Evolutionary conservation across 2,329 filamentous ascomycete species (phyloP).

Genomic region (Pseudogymnoascus sp.): DNA sequence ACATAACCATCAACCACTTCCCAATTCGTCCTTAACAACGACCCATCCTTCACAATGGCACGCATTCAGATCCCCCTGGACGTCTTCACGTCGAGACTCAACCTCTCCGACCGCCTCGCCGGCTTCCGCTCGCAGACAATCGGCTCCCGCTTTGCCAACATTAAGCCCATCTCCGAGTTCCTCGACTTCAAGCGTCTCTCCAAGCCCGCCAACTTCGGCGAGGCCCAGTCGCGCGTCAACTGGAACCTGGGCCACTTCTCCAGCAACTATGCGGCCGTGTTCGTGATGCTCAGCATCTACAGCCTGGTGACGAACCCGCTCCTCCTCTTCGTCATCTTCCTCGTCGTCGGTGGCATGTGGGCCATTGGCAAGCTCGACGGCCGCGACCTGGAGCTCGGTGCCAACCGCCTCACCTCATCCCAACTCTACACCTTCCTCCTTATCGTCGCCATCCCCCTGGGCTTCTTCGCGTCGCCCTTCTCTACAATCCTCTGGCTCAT

Average conservation of each 20-base stretch:
- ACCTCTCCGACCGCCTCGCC: constrained; percentile 76
- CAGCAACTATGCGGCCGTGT: constrained; percentile 94
- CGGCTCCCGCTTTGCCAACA: constrained; percentile 78
- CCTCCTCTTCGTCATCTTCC: constrained; percentile 84
- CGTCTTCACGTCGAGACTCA: constrained; percentile 81
- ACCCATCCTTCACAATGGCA: constrained; percentile 50
- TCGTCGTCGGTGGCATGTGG: constrained; percentile 80
- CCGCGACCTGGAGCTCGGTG: constrained; percentile 77
- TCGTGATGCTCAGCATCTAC: constrained; percentile 94
- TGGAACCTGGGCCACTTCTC: constrained; percentile 97
- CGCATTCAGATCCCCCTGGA: constrained; percentile 90
- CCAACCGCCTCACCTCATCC: constrained; percentile 73
- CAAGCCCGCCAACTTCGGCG: constrained; percentile 84
- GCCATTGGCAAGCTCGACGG: constrained; percentile 86
- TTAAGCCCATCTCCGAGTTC: constrained; percentile 87
- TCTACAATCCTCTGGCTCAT: constrained; percentile 87
- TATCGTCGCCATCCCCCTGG: constrained; percentile 73
- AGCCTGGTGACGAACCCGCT: constrained; percentile 79
- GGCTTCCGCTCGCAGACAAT: constrained; percentile 72
- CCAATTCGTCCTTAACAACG: neutral
- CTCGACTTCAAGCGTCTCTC: constrained; percentile 91
- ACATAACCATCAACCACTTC: neutral
- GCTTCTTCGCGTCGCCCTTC: constrained; percentile 77
- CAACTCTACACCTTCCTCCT: constrained; percentile 90
- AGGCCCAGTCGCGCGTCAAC: constrained; percentile 86